Percentiles rank a stretch among this genome's conserved stretches.
phyloP scores from a whole-genome alignment of 2,329 filamentous ascomycete genomes.

The Colletotrichum sp. region DNA sequence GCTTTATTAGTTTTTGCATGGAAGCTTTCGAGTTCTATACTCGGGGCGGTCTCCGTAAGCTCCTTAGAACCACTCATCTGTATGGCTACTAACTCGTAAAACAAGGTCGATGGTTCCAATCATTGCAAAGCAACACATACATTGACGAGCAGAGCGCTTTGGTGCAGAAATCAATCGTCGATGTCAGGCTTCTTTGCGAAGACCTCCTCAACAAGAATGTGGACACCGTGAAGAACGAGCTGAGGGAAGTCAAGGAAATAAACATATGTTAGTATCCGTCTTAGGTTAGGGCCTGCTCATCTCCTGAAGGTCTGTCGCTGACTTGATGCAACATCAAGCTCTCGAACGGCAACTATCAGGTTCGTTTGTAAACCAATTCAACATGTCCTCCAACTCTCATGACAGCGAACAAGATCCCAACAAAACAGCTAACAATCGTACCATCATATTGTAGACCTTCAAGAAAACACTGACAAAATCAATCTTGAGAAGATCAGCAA shows the following conservation, averaged over 20 bases:
- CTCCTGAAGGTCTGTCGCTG: background rate
- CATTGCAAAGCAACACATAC: background rate
- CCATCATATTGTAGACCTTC: background rate
- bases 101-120: background rate
- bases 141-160: background rate
- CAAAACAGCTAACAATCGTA: background rate
- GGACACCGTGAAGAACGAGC: background rate
- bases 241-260: background rate
- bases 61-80: background rate
- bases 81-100: background rate
- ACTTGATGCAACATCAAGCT: background rate
- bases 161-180: background rate
- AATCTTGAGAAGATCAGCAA: background rate
- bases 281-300: background rate
- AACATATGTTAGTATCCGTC: background rate
- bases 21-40: background rate
- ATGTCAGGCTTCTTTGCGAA: background rate
- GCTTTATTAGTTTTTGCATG: background rate
- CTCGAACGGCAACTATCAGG: background rate
- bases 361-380: background rate
- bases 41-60: background rate
- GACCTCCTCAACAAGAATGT: background rate
- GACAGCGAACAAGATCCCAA: background rate
- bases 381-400: background rate
- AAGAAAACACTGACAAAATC: background rate